These are phyloP conservation scores for Yamadazyma jaroonii DNA, from an alignment of 1,139 yeast species.

Conservation along the genomic window DNA sequence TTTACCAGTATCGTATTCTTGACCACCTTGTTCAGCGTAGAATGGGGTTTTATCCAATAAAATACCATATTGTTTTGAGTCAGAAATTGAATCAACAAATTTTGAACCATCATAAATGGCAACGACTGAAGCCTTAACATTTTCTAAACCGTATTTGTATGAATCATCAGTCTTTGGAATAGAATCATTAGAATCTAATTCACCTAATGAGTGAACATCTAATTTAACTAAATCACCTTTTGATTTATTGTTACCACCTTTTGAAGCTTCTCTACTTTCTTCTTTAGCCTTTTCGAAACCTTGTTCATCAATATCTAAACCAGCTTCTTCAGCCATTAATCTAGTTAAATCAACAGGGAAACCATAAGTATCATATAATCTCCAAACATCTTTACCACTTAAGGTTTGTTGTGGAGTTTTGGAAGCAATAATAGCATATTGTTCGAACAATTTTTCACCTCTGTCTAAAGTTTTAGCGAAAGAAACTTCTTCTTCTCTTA, in stretches of 20 bases:
- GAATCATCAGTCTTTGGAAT: conserved; percentile 83
- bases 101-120: conserved; percentile 69
- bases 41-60: conserved; percentile 87
- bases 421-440: conserved; percentile 81
- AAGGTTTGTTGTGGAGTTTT: conserved; percentile 72
- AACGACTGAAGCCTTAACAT: conserved; percentile 60
- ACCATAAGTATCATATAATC: conserved; percentile 98
- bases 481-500: conserved; percentile 93
- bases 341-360: conserved; percentile 98
- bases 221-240: conserved; percentile 67
- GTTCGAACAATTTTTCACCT: conserved; percentile 95
- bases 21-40: conserved; percentile 99
- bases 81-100: conserved; percentile 50
- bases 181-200: conserved; percentile 52
- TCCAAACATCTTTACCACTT: conserved; percentile 95
- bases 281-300: conserved; percentile 89
- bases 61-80: conserved; percentile 67
- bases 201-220: conserved; percentile 85
- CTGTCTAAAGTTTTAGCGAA: conserved; percentile 95
- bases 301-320: conserved; percentile 85
- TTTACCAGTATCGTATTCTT: conserved; percentile 93
- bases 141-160: conserved; percentile 66
- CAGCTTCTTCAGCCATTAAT: conserved; percentile 98
- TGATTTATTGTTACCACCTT: conserved; percentile 70
- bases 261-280: conserved; percentile 91